These are phyloP conservation scores for Gastrolobium villosum DNA, from an alignment of 306 rosid species.

Conservation along the genomic window DNA sequence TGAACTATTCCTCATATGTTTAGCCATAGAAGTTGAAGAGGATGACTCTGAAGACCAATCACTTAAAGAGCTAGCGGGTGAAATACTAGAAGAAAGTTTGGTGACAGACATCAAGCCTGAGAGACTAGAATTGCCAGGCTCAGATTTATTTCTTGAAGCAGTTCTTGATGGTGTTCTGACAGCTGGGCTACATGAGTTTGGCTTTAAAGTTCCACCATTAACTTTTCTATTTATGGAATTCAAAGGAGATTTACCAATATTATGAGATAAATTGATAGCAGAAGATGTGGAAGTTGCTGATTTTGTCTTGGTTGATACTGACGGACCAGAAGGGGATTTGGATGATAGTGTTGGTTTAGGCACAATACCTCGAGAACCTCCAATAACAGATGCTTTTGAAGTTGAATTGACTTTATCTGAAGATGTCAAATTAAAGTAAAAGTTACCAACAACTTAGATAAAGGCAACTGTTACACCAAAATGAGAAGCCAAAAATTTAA, in stretches of 20 bases:
- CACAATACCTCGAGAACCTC: conserved; percentile 53
- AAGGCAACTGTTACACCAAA: conserved; percentile 1
- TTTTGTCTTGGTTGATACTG: conserved; percentile 60
- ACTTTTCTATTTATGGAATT: conserved; percentile 58
- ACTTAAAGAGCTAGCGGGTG: conserved; percentile 91
- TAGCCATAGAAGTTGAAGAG: conserved; percentile 64
- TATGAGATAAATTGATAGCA: conserved; percentile 57
- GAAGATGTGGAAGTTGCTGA: conserved; percentile 54
- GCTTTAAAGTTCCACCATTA: conserved; percentile 50
- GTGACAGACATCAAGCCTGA: conserved; percentile 57
- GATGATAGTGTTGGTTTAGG: conserved; percentile 54
- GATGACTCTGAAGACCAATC: conserved; percentile 91
- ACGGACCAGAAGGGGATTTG: conserved; percentile 59
- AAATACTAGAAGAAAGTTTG: conserved; percentile 68
- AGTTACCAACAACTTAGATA: conserved; percentile 37
- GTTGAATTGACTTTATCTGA: conserved; percentile 68
- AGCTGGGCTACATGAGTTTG: conserved; percentile 59
- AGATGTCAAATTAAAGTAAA: conserved; percentile 39
- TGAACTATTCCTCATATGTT: conserved; percentile 61
- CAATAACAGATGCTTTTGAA: conserved; percentile 57
- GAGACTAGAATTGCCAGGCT: conserved; percentile 58
- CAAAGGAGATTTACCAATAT: conserved; percentile 58
- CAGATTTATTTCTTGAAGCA: conserved; percentile 54
- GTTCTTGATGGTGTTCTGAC: conserved; percentile 64
- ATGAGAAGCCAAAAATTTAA: conserved; percentile 9